Conservation (phyloP, 768 basidiomycete genomes). For the Hebeloma cylindrosporum region DNA sequence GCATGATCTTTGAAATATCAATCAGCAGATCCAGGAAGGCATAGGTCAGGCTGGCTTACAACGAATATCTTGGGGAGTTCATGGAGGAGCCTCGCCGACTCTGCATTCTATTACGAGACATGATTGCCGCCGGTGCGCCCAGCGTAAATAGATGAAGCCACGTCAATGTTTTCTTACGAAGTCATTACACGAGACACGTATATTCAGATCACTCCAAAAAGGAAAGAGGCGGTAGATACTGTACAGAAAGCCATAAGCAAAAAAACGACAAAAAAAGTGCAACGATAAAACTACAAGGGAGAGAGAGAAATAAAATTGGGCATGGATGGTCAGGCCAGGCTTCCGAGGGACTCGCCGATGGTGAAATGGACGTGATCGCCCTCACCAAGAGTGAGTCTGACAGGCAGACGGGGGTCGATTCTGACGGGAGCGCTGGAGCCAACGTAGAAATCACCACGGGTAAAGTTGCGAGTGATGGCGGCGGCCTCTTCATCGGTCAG, state of each 20-base stretch:
- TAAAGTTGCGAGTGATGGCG: slow-evolving; percentile 81
- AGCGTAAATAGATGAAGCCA: neutral
- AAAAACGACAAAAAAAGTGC: slow-evolving; percentile 1
- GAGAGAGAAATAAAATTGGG: slow-evolving; percentile 3
- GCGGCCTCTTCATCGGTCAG: slow-evolving; percentile 84
- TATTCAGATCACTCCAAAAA: slow-evolving; percentile 5
- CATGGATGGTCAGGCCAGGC: slow-evolving; percentile 32
- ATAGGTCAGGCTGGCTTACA: no score
- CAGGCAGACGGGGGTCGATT: slow-evolving; percentile 79
- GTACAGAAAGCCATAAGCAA: slow-evolving; percentile 16
- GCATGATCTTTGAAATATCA: neutral
- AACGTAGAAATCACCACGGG: slow-evolving; percentile 79
- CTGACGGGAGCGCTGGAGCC: slow-evolving; percentile 79
- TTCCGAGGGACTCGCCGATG: slow-evolving; percentile 46
- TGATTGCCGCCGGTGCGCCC: no score
- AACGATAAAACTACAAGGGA: slow-evolving; percentile 5
- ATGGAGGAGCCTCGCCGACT: no score
- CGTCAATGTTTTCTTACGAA: neutral
- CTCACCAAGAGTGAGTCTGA: slow-evolving; percentile 76
- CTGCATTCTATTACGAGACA: no score
- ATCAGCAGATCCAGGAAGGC: neutral
- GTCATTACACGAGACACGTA: neutral
- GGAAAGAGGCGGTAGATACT: slow-evolving; percentile 11
- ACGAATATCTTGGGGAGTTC: no score
- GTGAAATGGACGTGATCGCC: slow-evolving; percentile 78